Evolutionary conservation across 2,329 filamentous ascomycete genomes (phyloP).

Genomic region (Epichloe uncinata): DNA sequence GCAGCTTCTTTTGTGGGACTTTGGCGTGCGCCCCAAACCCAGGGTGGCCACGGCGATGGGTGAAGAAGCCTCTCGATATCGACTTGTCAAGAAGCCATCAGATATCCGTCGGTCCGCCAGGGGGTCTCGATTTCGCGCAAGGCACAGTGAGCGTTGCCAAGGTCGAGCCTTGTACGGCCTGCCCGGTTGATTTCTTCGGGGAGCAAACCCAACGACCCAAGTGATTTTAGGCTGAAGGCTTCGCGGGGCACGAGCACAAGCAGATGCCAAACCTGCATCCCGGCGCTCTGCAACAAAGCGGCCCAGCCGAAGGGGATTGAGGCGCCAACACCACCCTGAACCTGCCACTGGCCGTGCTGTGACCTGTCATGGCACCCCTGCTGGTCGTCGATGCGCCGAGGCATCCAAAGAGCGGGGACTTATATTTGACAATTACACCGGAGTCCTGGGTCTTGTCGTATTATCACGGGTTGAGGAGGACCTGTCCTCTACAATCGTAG

Average conservation of each 20-base stretch:
- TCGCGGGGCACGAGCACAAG: neutral
- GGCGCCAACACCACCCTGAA: neutral
- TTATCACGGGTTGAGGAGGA: neutral
- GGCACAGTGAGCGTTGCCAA: too few relatives aligned
- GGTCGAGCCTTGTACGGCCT: too few relatives aligned
- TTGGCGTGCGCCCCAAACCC: slow-evolving; percentile 4
- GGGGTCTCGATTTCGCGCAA: neutral
- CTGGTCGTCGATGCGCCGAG: neutral
- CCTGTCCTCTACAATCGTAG: too few relatives aligned
- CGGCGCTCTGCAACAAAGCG: neutral
- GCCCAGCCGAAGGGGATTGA: neutral
- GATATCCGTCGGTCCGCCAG: neutral
- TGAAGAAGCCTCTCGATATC: neutral
- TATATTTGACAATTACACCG: neutral
- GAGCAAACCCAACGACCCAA: neutral
- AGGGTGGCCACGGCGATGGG: slow-evolving; percentile 3
- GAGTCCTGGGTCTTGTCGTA: neutral
- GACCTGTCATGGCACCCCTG: slow-evolving; percentile 1
- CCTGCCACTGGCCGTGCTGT: too few relatives aligned
- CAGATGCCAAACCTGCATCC: slow-evolving; percentile 3
- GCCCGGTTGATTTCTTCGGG: neutral
- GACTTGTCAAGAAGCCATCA: neutral
- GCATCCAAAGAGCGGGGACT: neutral
- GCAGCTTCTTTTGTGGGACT: slow-evolving; percentile 3
- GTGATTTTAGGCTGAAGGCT: neutral